Conservation (phyloP, 1,284 basidiomycete genomes). For the Sanghuangporus weigelae region DNA sequence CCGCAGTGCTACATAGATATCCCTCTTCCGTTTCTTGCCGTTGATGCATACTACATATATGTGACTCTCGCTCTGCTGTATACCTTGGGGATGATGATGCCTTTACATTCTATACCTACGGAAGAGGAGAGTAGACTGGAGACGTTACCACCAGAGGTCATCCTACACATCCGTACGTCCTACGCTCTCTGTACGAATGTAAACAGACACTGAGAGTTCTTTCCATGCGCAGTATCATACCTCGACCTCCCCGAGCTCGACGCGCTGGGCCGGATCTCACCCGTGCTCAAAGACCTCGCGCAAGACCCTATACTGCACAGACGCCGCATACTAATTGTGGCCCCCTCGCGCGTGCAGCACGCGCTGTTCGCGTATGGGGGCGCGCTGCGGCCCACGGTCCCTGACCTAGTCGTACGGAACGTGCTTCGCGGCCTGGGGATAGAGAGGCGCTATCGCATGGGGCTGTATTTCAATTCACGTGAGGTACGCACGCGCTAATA, state of each 20-base stretch:
- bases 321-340: conserved; percentile 51
- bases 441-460: conserved; percentile 57
- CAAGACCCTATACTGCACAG: conserved; percentile 58
- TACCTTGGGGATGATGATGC: not conserved
- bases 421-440: conserved; percentile 63
- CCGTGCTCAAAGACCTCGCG: conserved; percentile 41
- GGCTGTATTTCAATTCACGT: conserved; percentile 56
- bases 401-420: conserved; percentile 59
- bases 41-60: not conserved
- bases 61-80: not conserved
- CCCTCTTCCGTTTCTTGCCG: not conserved
- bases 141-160: conserved; percentile 14
- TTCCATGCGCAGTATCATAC: conserved; percentile 47
- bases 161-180: conserved; percentile 15
- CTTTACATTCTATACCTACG: not conserved
- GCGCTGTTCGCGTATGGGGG: conserved; percentile 54
- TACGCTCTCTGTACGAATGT: not conserved
- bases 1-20: not conserved
- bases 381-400: conserved; percentile 54
- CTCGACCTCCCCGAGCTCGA: conserved; percentile 67
- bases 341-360: conserved; percentile 62
- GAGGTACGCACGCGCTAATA: conserved; percentile 38
- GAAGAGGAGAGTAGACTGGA: not conserved
- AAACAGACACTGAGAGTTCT: not conserved
- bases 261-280: conserved; percentile 41